Conservation (phyloP, 1,139 yeast genomes). For the Schwanniomyces etchellsii region DNA sequence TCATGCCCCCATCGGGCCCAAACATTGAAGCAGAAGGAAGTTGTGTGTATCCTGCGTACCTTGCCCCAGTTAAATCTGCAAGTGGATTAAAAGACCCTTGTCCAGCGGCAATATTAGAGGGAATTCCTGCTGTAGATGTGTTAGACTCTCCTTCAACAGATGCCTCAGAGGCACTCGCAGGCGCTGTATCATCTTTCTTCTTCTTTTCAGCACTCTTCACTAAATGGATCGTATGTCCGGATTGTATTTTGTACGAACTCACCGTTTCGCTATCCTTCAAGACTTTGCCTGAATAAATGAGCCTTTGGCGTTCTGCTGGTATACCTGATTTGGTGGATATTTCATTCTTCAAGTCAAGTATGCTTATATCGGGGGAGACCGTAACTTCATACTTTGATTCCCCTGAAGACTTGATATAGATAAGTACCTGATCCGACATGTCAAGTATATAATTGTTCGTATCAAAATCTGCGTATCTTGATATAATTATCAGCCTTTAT, state of each 20-base stretch:
- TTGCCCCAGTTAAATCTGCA: constrained; percentile 89
- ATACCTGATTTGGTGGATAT: constrained; percentile 57
- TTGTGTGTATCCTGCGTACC: constrained; percentile 89
- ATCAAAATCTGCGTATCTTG: background rate
- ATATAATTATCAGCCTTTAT: background rate
- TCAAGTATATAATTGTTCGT: background rate
- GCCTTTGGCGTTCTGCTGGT: constrained; percentile 72
- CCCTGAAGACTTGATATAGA: constrained; percentile 55
- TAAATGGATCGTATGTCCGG: constrained; percentile 83
- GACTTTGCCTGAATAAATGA: constrained; percentile 91
- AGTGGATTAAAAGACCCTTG: constrained; percentile 85
- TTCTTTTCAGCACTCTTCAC: constrained; percentile 57
- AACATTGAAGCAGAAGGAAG: constrained; percentile 85
- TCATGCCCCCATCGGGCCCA: constrained; percentile 94
- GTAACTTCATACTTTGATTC: constrained; percentile 72
- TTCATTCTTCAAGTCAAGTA: constrained; percentile 62
- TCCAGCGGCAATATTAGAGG: constrained; percentile 80
- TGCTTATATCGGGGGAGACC: constrained; percentile 49
- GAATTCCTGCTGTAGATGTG: constrained; percentile 34
- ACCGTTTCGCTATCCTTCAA: constrained; percentile 78
- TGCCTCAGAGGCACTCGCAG: constrained; percentile 14
- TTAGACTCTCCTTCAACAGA: constrained; percentile 11
- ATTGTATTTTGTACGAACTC: constrained; percentile 70
- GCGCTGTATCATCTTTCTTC: constrained; percentile 14
- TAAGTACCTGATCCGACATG: constrained; percentile 19